Base-by-base conservation (phyloP, 2,329 filamentous ascomycete genomes). In the Macroventuria anomochaeta region DNA sequence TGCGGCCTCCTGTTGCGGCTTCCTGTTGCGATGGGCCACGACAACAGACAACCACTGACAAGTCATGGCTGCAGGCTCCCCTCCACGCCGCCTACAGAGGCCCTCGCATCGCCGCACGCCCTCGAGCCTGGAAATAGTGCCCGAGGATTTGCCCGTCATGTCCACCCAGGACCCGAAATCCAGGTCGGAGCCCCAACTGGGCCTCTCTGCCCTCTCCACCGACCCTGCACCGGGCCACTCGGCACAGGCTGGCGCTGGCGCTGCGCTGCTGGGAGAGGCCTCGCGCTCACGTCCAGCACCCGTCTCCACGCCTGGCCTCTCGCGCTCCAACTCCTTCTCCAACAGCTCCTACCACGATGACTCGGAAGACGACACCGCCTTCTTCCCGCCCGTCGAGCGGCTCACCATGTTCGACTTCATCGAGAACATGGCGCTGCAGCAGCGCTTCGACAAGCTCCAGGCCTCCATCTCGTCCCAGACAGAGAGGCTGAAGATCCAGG, bases 381-480 rank as follows among this genome's bases (percentile, higher is more conserved):
- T 74, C 18, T 89, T 96, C 58, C 91, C 93, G 8, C 93, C 93
- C 0, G 80, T 97, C 20, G 95, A 99, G 73, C 89, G 91, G 44
- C 81, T 99, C 47, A 93, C 90, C 32, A 86, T 97, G 53, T 91
- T 99, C 67, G 95, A 99, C 71, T 83, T 99, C 41, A 84, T 99
- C 62, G 93, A 97, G 76, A 97, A 97, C 72, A 77, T 99, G 59
- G 90, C 93, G 5, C 81, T 99, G 26, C 89, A 92, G 1, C 90
- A 96, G 68, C 90, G 93, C 65, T 83, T 99, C 17, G 95, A 97
- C 76, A 95, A 90, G 78, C 83, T 97, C 61, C 93, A 97, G 69
- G 88, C 85, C 65, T 89, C 90, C 31, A 82, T 97, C 53, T 88
- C 88, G 23, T 85, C 86, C 5, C 93, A 97, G 76, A 93, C 87